Evolutionary conservation across 2,329 filamentous ascomycete species (phyloP).

Genomic region (Alternaria arbusti): DNA sequence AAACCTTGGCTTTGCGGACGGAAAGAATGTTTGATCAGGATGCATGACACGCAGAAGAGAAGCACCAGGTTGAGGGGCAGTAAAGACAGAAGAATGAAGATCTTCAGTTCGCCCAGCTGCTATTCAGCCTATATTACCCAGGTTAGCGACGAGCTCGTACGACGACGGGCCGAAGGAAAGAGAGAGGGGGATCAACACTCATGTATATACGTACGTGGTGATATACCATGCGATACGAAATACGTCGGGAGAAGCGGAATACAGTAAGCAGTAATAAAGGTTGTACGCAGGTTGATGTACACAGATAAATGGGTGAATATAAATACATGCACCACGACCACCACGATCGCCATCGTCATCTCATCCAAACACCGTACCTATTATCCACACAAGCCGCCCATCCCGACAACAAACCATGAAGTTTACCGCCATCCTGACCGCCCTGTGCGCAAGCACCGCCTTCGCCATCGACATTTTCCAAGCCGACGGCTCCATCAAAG

Average conservation of each 20-base stretch:
- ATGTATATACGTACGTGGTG: neutral
- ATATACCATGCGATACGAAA: neutral
- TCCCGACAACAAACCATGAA: neutral
- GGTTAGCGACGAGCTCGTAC: neutral
- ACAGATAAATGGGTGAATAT: neutral
- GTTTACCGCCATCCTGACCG: neutral
- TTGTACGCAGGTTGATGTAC: neutral
- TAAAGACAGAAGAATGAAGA: neutral
- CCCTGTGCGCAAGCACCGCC: neutral
- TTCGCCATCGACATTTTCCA: neutral
- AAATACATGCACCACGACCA: neutral
- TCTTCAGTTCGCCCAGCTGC: neutral
- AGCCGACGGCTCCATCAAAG: neutral
- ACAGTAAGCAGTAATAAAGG: neutral
- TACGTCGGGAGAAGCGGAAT: neutral
- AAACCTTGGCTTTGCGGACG: neutral
- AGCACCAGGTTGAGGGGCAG: neutral
- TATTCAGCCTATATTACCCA: neutral
- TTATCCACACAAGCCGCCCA: too few species aligned
- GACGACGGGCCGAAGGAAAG: neutral
- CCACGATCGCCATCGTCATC: neutral
- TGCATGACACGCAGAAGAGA: neutral
- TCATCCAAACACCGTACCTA: neutral
- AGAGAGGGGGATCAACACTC: neutral
- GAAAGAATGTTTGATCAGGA: neutral